Evolutionary conservation across 345 rosid genomes (phyloP).

Genomic region (Bretschneidera sinensis): DNA sequence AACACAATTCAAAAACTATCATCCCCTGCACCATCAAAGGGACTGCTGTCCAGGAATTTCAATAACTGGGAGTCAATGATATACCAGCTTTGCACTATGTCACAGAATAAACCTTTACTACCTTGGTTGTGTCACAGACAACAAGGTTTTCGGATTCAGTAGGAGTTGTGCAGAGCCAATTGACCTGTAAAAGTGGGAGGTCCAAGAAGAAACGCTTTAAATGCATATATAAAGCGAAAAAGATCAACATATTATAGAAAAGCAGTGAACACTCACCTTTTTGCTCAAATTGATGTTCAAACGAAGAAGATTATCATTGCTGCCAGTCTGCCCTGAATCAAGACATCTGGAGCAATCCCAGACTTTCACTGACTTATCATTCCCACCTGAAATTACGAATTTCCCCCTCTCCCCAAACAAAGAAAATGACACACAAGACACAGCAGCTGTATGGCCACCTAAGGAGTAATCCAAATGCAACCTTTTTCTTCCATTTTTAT

Average conservation of each 20-base stretch:
- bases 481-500: constrained; percentile 34
- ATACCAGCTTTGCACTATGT: not conserved
- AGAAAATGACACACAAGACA: constrained; percentile 74
- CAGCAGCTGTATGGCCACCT: constrained; percentile 89
- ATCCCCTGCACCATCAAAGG: too few relatives aligned
- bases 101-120: constrained; percentile 71
- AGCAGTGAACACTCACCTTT: constrained; percentile 43
- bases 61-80: too few relatives aligned
- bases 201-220: not conserved
- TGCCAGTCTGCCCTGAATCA: constrained; percentile 30
- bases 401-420: constrained; percentile 69
- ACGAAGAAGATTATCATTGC: constrained; percentile 34
- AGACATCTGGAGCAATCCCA: constrained; percentile 63
- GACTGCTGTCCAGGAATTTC: too few relatives aligned
- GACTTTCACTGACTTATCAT: constrained; percentile 73
- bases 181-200: constrained; percentile 49
- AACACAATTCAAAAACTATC: too few relatives aligned
- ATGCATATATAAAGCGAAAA: not conserved
- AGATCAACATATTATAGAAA: not conserved
- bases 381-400: constrained; percentile 78
- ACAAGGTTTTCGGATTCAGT: constrained; percentile 77
- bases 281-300: constrained; percentile 53
- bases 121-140: constrained; percentile 85
- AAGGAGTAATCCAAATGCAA: constrained; percentile 78
- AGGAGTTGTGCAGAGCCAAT: constrained; percentile 94